Conservation (phyloP, 495 filamentous ascomycete species). For the Penicillium bialowiezense region DNA sequence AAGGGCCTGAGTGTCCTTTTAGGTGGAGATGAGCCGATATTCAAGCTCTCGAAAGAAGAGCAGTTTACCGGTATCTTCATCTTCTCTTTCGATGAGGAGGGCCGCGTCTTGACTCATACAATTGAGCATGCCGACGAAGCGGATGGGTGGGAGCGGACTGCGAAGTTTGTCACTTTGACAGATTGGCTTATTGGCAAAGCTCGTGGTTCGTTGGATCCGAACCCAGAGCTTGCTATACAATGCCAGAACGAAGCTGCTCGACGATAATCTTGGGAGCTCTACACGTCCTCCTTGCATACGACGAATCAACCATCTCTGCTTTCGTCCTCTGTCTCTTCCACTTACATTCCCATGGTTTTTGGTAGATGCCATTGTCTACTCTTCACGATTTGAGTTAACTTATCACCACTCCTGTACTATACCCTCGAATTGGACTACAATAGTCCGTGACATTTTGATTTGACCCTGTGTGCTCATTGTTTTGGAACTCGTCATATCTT, state of each 20-base stretch:
- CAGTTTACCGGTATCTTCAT: slow-evolving; percentile 73
- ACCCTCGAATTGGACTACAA: neutral
- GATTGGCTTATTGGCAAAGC: slow-evolving; percentile 80
- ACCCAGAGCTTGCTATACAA: slow-evolving; percentile 33
- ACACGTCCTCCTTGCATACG: neutral
- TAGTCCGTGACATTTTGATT: no score
- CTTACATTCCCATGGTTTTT: no score
- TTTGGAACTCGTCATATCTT: no score
- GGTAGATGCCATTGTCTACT: neutral
- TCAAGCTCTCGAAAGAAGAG: slow-evolving; percentile 63
- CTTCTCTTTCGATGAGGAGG: slow-evolving; percentile 92
- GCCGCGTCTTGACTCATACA: slow-evolving; percentile 77
- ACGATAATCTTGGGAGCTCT: neutral
- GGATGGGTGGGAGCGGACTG: slow-evolving; percentile 64
- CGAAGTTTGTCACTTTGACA: slow-evolving; percentile 78
- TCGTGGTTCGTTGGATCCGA: slow-evolving; percentile 45
- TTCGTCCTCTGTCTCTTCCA: neutral
- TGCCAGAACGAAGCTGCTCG: slow-evolving; percentile 16
- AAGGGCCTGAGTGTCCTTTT: slow-evolving; percentile 41
- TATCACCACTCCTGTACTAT: neutral
- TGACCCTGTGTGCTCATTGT: no score
- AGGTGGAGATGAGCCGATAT: slow-evolving; percentile 65
- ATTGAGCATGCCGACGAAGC: slow-evolving; percentile 90
- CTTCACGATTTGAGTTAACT: neutral
- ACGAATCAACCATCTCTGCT: neutral